Evolutionary conservation across 495 filamentous ascomycete genomes (phyloP).

Genomic region (Penicillium pancosmium): DNA sequence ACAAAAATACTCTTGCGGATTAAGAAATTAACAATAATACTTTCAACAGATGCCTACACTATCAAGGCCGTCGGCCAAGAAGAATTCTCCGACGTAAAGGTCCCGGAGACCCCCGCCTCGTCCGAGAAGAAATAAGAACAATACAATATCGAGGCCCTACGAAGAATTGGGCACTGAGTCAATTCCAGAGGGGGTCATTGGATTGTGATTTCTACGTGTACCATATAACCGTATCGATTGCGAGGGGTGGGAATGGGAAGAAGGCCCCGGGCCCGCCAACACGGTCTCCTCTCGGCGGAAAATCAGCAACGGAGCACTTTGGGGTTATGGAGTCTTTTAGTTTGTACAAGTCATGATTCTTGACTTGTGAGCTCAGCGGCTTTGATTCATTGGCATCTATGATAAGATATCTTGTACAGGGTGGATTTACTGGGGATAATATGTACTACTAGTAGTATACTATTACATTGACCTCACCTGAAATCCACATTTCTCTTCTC

Average conservation of each 20-base stretch:
- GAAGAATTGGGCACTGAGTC: background rate
- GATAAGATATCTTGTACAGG: constrained; percentile 25
- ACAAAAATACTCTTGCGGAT: too few relatives aligned
- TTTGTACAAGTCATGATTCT: constrained; percentile 19
- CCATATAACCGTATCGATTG: constrained; percentile 18
- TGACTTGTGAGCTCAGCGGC: constrained; percentile 23
- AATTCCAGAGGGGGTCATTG: background rate
- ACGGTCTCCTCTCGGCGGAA: constrained; percentile 8
- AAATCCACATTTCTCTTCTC: constrained; percentile 26
- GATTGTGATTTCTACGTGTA: constrained; percentile 17
- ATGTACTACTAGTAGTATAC: background rate
- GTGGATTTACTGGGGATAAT: constrained; percentile 16
- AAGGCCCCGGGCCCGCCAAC: background rate
- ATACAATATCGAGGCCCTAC: background rate
- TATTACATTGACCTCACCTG: constrained; percentile 13
- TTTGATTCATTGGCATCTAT: constrained; percentile 18
- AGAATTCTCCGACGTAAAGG: constrained; percentile 93
- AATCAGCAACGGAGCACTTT: constrained; percentile 26
- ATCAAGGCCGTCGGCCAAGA: constrained; percentile 90
- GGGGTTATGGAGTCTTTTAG: constrained; percentile 33
- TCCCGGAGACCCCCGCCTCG: constrained; percentile 66
- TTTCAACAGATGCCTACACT: constrained; percentile 74
- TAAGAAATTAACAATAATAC: background rate
- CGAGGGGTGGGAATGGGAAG: constrained; percentile 2
- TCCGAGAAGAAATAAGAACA: constrained; percentile 17